phyloP scores from a whole-genome alignment of 1,284 basidiomycete genomes.

The Afroboletus lepidellus region DNA sequence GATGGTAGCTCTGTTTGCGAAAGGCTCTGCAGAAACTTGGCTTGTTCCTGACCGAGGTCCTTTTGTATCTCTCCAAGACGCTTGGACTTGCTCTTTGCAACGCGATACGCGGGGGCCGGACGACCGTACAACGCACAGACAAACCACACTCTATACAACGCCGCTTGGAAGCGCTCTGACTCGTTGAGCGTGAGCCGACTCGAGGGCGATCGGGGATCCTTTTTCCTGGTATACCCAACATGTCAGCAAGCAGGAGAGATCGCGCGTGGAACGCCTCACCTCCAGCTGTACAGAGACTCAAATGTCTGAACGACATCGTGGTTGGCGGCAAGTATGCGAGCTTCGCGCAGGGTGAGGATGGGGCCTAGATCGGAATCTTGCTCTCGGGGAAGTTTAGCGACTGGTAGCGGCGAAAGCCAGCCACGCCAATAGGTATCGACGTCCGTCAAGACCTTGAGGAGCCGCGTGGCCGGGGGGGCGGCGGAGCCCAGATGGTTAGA shows the following conservation, averaged over 20 bases:
- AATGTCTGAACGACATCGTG: conserved; percentile 24
- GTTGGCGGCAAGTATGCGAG: conserved; percentile 17
- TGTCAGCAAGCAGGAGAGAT: neutral
- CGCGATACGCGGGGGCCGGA: conserved; percentile 10
- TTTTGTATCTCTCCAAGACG: conserved; percentile 5
- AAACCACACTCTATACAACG: conserved; percentile 36
- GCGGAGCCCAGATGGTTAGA: conserved; percentile 37
- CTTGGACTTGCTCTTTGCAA: conserved; percentile 11
- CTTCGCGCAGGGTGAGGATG: conserved; percentile 8
- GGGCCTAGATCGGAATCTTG: conserved; percentile 7
- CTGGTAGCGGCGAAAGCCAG: conserved; percentile 10
- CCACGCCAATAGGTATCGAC: conserved; percentile 16
- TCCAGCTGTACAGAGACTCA: conserved; percentile 38
- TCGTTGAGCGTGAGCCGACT: conserved; percentile 29
- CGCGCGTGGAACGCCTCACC: conserved; percentile 21
- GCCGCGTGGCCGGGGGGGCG: conserved; percentile 32
- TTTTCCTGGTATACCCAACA: conserved; percentile 20
- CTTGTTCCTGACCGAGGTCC: conserved; percentile 7
- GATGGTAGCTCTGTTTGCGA: neutral
- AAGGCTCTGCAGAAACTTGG: conserved; percentile 15
- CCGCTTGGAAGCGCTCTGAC: conserved; percentile 32
- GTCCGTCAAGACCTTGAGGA: conserved; percentile 19
- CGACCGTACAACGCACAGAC: conserved; percentile 22
- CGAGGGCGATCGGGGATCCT: conserved; percentile 30
- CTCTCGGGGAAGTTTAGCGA: conserved; percentile 8